Conservation (phyloP, 2,329 filamentous ascomycete genomes). For the Paraconiothyrium sp. region DNA sequence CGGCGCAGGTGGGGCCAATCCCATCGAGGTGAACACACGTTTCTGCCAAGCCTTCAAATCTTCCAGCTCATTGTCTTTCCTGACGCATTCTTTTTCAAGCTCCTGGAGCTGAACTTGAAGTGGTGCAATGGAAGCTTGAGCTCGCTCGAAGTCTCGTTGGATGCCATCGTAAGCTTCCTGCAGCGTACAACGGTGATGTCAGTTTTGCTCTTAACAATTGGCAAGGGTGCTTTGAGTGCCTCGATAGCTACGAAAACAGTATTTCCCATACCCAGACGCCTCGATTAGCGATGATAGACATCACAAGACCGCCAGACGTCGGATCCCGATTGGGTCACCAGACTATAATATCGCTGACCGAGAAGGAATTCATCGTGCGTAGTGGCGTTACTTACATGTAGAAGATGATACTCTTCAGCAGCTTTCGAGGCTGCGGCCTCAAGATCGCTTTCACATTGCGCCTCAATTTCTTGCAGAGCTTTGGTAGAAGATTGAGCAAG, state of each 20-base stretch:
- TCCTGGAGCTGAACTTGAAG: constrained; percentile 35
- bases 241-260: not conserved
- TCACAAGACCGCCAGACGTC: not conserved
- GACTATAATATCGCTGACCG: not conserved
- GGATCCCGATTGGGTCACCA: not conserved
- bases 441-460: constrained; percentile 28
- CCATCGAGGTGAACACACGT: constrained; percentile 36
- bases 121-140: constrained; percentile 28
- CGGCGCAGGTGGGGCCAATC: constrained; percentile 25
- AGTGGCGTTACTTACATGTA: constrained; percentile 21
- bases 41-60: constrained; percentile 37
- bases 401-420: constrained; percentile 22
- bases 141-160: constrained; percentile 25
- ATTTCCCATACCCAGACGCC: not conserved
- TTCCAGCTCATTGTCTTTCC: constrained; percentile 43
- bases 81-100: constrained; percentile 35
- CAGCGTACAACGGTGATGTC: not conserved
- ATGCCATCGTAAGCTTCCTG: constrained; percentile 25
- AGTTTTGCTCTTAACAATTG: not conserved
- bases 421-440: constrained; percentile 25
- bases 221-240: not conserved
- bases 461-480: constrained; percentile 26
- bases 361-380: not conserved
- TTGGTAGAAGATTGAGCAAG: constrained; percentile 31
- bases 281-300: not conserved